Evolutionary conservation across 441 rosid genomes (phyloP), one percentile per base, ranked within the genome.

Genomic region (Dalechampia spathulata): DNA sequence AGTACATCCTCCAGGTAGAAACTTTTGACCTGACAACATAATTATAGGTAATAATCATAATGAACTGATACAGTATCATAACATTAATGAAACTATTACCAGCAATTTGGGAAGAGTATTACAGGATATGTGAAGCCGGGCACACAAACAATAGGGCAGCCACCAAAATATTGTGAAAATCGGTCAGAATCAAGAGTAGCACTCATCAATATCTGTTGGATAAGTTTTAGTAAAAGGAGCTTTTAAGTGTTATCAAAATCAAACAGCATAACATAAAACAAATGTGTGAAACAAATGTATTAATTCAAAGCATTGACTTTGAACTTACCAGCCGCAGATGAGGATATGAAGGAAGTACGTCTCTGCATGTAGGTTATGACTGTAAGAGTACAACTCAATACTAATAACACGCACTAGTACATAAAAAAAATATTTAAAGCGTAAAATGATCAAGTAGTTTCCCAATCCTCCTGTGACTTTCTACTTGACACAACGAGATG

Each of bases 61-160:
- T 20, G 12, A 41, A 16, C 1, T 6, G 22, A 1, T 3, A 16
- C 3, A 3, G 2, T 17, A 41, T 41, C 4, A 41, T 6, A 41
- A 41, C 21, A 16, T 41, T 16, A 17, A 17, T 7, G 22, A 16
- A 41, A 41, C n/a, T 7, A 41, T 34, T 34, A 46, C 16, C n/a
- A 19, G 58, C 27, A 38, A 63, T 41, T 37, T 28, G 61, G 62
- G 48, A 49, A 62, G 67, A 58, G 46, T 66, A 47, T 77, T 83
- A 92, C 99, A 61, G 96, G 93, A 76, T 78, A 73, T 55, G 97
- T 87, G 90, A 87, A 90, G 48, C 97, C 99, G 21, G 96, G 99
- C 62, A 93, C 95, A 43, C 72, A 65, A 60, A 93, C 83, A 60
- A 93, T 64, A 23, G 96, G 97, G 78, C 97, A 93, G 70, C 96